Conservation (phyloP, 73 alveolate genomes). For the Paramecium biaurelia region DNA sequence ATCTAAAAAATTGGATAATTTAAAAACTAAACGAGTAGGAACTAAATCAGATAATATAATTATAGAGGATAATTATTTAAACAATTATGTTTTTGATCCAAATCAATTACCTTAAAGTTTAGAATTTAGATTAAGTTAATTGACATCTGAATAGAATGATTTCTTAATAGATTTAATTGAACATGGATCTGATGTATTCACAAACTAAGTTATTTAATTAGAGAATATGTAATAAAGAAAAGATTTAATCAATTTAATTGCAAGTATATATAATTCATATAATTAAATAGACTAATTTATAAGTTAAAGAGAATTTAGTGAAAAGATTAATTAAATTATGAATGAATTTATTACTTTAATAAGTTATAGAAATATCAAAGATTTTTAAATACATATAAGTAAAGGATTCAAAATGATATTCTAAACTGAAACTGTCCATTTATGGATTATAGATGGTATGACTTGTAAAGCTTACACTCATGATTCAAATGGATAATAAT, state of each 20-base stretch:
- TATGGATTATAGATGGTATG: conserved; percentile 40
- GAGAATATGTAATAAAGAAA: neutral
- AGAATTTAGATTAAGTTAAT: neutral
- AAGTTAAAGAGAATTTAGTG: conserved; percentile 33
- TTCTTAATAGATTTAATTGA: conserved; percentile 8
- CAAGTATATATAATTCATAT: neutral
- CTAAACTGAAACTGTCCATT: neutral
- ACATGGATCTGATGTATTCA: conserved; percentile 10
- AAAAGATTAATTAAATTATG: neutral
- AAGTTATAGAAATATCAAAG: conserved; percentile 9
- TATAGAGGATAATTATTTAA: neutral
- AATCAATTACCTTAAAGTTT: neutral
- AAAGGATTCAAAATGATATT: neutral
- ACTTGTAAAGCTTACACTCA: conserved; percentile 28
- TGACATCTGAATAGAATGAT: conserved; percentile 23
- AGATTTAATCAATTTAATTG: neutral
- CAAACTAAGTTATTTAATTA: neutral
- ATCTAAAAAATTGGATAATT: neutral
- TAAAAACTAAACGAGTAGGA: conserved; percentile 13
- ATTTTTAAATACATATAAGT: neutral
- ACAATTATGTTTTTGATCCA: conserved; percentile 19
- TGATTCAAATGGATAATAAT: neutral
- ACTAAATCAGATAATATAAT: neutral
- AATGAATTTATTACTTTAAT: conserved; percentile 3
- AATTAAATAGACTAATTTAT: neutral